These are phyloP conservation scores for Ramularia endophylla DNA, from an alignment of 2,329 filamentous ascomycete genomes.

Conservation along the genomic window DNA sequence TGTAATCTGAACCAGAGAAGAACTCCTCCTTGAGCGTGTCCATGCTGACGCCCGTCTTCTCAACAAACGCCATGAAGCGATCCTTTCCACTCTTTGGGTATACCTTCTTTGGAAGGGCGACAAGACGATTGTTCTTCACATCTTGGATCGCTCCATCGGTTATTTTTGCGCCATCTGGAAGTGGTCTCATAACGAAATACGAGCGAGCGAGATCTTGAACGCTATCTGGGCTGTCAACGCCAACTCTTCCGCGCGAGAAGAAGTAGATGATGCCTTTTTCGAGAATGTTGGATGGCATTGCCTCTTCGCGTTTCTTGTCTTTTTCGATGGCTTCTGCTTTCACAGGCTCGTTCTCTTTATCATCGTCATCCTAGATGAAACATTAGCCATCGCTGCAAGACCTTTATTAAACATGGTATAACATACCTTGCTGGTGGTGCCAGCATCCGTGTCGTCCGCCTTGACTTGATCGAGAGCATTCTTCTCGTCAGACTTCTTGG, in stretches of 20 bases:
- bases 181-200: constrained; percentile 72
- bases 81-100: constrained; percentile 64
- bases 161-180: constrained; percentile 64
- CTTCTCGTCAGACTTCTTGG: constrained; percentile 5
- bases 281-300: constrained; percentile 57
- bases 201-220: constrained; percentile 69
- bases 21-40: constrained; percentile 68
- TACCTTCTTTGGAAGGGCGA: constrained; percentile 78
- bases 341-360: constrained; percentile 5
- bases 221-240: constrained; percentile 61
- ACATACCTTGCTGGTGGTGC: constrained; percentile 24
- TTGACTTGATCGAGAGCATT: constrained; percentile 28
- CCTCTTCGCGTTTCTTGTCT: constrained; percentile 46
- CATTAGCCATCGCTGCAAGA: not conserved
- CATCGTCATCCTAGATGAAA: constrained; percentile 9
- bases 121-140: constrained; percentile 60
- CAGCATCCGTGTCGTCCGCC: constrained; percentile 25
- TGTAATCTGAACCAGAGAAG: constrained; percentile 60
- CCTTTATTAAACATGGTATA: too few species aligned
- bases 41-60: constrained; percentile 63
- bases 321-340: constrained; percentile 40
- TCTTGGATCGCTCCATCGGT: constrained; percentile 51
- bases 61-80: constrained; percentile 75
- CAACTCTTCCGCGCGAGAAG: constrained; percentile 75
- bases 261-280: constrained; percentile 92